Evolutionary conservation across 305 asterid genomes (phyloP).

Genomic region (Fraxinus greggii): DNA sequence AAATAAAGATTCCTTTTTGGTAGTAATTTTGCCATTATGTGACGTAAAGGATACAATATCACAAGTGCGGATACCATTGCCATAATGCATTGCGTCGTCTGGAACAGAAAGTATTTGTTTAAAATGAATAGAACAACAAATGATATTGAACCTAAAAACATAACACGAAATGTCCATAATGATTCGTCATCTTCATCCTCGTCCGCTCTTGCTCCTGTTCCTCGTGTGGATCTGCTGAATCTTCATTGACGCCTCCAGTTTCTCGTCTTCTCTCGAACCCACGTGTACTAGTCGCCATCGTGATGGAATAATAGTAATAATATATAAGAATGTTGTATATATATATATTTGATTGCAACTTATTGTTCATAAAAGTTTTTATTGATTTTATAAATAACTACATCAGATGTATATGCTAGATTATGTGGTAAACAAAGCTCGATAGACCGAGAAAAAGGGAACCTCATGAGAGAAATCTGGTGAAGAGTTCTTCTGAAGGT

Average conservation of each 20-base stretch:
- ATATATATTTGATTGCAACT: background rate
- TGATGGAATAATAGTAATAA: background rate
- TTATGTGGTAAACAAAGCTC: background rate
- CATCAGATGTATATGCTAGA: background rate
- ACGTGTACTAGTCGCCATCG: background rate
- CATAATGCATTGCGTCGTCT: conserved; percentile 37
- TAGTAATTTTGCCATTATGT: conserved; percentile 30
- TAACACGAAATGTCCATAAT: conserved; percentile 41
- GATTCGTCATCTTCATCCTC: conserved; percentile 13
- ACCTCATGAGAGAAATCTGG: background rate
- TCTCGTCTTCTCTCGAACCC: background rate
- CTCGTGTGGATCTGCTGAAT: background rate
- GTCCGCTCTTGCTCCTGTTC: background rate
- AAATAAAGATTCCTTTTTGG: conserved; percentile 31
- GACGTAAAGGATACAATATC: conserved; percentile 23
- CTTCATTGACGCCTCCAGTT: background rate
- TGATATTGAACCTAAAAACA: conserved; percentile 31
- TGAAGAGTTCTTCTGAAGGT: background rate
- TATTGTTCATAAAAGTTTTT: background rate
- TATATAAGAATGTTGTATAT: background rate
- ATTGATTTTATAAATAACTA: background rate
- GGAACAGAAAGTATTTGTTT: conserved; percentile 29
- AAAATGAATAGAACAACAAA: conserved; percentile 24
- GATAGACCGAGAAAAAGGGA: background rate
- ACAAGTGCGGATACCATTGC: conserved; percentile 30